phyloP scores from a whole-genome alignment of 2,329 filamentous ascomycete species.

The Penicillium expansum region DNA sequence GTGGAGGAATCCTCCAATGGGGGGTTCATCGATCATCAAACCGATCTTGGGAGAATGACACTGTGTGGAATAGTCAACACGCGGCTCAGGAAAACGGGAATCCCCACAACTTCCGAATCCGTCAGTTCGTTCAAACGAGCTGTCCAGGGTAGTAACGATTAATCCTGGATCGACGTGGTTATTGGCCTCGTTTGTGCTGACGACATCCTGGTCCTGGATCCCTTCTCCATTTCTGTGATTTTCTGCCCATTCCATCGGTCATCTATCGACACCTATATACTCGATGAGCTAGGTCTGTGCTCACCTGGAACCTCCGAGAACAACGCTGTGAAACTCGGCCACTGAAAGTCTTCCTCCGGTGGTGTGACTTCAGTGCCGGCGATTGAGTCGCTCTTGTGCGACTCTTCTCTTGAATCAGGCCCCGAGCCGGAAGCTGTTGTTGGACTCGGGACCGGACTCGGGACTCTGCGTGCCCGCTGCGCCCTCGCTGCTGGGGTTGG shows the following conservation, averaged over 20 bases:
- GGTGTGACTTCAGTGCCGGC: conserved; percentile 1
- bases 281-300: background rate
- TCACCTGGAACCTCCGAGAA: background rate
- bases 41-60: background rate
- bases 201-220: background rate
- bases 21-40: conserved; percentile 1
- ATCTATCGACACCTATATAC: background rate
- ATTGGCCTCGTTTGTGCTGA: background rate
- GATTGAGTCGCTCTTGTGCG: background rate
- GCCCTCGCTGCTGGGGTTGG: background rate
- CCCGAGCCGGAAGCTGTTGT: background rate
- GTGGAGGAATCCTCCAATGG: background rate
- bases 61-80: background rate
- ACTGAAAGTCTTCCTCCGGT: background rate
- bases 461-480: background rate
- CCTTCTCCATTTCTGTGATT: background rate
- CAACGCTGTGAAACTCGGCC: background rate
- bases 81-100: background rate
- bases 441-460: background rate
- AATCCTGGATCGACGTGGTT: background rate
- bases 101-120: background rate
- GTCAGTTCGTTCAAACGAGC: background rate
- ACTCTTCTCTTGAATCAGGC: background rate
- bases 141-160: background rate
- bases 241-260: background rate